phyloP scores from a whole-genome alignment of 2,329 filamentous ascomycete genomes.

The Xylaria digitata region DNA sequence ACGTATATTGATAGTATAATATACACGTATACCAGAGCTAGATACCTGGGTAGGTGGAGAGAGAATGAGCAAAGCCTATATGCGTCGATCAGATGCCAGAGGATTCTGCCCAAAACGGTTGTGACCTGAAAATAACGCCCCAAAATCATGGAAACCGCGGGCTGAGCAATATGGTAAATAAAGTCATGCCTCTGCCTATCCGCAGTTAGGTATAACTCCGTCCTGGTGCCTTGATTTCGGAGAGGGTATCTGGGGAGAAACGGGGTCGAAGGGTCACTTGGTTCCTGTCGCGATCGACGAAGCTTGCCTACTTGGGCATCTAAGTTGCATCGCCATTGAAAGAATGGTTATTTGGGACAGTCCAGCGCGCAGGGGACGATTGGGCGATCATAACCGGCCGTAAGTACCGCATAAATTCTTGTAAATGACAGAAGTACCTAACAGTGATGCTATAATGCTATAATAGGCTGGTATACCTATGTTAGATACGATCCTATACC shows the following conservation, averaged over 20 bases:
- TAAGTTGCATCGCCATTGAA: slow-evolving; percentile 18
- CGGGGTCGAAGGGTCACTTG: slow-evolving; percentile 21
- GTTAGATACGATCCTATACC: not conserved
- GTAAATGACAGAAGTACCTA: slow-evolving; percentile 6
- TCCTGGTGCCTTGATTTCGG: slow-evolving; percentile 28
- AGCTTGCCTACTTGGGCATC: slow-evolving; percentile 34
- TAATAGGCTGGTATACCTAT: not conserved
- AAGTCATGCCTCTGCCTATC: slow-evolving; percentile 8
- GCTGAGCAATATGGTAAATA: slow-evolving; percentile 9
- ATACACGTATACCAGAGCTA: not conserved
- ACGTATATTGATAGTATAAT: slow-evolving; percentile 9
- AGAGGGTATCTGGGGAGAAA: not conserved
- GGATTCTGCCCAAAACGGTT: slow-evolving; percentile 22
- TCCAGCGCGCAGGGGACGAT: not conserved
- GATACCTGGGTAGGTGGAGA: not conserved
- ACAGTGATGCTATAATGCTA: slow-evolving; percentile 3
- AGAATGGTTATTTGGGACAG: slow-evolving; percentile 8
- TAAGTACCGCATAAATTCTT: slow-evolving; percentile 22
- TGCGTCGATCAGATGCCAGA: slow-evolving; percentile 21
- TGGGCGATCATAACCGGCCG: slow-evolving; percentile 14
- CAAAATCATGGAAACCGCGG: slow-evolving; percentile 2
- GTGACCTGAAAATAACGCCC: slow-evolving; percentile 18
- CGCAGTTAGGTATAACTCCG: slow-evolving; percentile 15
- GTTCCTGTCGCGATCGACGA: slow-evolving; percentile 34
- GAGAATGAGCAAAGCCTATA: not conserved